Percentiles rank a stretch among this genome's conserved stretches.
Evolutionary conservation across 257 asterid genomes (phyloP).

Genomic region (Rauvolfia tetraphylla): DNA sequence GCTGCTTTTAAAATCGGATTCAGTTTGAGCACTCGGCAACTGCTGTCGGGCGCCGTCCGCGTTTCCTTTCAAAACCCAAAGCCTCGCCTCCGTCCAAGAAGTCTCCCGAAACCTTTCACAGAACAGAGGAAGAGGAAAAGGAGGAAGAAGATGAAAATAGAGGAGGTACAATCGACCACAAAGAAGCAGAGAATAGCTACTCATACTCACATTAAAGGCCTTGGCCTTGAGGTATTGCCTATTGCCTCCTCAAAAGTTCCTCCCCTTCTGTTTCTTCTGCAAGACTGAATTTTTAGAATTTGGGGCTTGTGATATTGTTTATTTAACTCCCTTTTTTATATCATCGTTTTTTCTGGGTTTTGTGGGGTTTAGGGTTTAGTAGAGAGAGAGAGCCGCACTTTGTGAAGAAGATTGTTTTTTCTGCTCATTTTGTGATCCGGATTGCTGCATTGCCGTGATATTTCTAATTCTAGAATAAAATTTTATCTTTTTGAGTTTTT

Average conservation of each 20-base stretch:
- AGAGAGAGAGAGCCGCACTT: not conserved
- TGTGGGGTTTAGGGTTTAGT: constrained; percentile 13
- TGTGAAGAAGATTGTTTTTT: constrained; percentile 6
- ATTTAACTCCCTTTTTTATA: not conserved
- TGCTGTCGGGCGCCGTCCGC: not conserved
- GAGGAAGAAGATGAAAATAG: constrained; percentile 35
- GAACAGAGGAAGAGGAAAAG: not conserved
- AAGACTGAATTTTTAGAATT: not conserved
- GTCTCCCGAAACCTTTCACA: not conserved
- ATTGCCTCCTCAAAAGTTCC: not conserved
- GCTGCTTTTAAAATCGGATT: not conserved
- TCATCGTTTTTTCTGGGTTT: not conserved
- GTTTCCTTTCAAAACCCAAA: constrained; percentile 2
- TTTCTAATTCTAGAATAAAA: not conserved
- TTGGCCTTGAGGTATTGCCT: constrained; percentile 45
- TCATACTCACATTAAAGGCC: constrained; percentile 57
- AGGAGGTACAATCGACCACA: constrained; percentile 47
- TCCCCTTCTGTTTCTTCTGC: not conserved
- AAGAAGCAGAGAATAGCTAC: constrained; percentile 51
- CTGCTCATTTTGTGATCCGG: not conserved
- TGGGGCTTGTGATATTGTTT: not conserved
- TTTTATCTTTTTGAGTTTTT: not conserved
- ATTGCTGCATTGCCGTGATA: not conserved
- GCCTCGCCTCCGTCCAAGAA: constrained; percentile 20
- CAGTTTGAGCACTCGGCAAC: not conserved